Conservation (phyloP, 1,284 basidiomycete genomes). For the Trametes sp. region DNA sequence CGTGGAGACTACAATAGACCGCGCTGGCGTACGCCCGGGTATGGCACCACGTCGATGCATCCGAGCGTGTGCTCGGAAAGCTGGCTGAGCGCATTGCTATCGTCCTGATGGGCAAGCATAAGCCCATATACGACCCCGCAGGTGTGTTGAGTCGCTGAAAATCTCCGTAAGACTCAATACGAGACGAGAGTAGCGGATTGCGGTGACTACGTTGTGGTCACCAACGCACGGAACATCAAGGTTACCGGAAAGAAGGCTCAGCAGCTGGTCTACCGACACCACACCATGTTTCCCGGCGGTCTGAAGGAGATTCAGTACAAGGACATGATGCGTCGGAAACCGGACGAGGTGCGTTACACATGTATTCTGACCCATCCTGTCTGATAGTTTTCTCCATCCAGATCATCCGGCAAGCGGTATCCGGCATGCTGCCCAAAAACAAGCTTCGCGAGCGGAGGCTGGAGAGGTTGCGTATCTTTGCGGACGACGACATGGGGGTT, state of each 20-base stretch:
- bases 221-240: conserved; percentile 85
- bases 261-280: conserved; percentile 89
- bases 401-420: conserved; percentile 96
- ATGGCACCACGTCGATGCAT: conserved; percentile 96
- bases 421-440: conserved; percentile 97
- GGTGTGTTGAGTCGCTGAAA: conserved; percentile 65
- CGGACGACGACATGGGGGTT: conserved; percentile 74
- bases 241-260: conserved; percentile 92
- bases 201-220: conserved; percentile 98
- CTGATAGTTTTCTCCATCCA: conserved; percentile 41
- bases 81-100: conserved; percentile 94
- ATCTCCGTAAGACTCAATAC: background rate
- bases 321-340: conserved; percentile 84
- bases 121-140: conserved; percentile 94
- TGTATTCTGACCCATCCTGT: background rate
- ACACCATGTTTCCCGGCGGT: conserved; percentile 94
- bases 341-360: conserved; percentile 82
- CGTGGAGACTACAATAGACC: conserved; percentile 63
- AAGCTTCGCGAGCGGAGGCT: conserved; percentile 87
- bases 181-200: conserved; percentile 74
- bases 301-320: conserved; percentile 90
- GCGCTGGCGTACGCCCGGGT: conserved; percentile 91
- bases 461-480: conserved; percentile 87
- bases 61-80: conserved; percentile 90
- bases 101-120: conserved; percentile 99